Evolutionary conservation across 106 monocot species (phyloP), one percentile per base, ranked within the genome.

Genomic region (Amphibolis antarctica): DNA sequence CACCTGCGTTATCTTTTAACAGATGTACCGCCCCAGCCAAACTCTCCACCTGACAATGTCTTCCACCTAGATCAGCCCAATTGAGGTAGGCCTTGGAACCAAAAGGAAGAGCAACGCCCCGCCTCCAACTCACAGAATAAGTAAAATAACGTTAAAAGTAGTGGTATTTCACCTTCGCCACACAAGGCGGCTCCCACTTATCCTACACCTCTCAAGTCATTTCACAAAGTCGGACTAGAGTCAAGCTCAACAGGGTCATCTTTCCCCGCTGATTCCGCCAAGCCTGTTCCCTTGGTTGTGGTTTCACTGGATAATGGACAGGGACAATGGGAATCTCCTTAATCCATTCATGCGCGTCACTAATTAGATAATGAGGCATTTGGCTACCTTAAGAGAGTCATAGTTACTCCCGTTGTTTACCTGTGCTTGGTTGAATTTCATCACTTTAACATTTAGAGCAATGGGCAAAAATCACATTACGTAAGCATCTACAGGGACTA

Each of bases 301-400:
- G 82, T 79, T 86, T 82, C 74, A 64, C 76, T 82, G 79, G 86
- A 86, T 82, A 81, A 81, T 86, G 82, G 76, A 82, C 70, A 81
- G 67, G 76, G 78, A 79, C 53, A 81, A 73, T 85, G 85, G 78
- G 81, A 75, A 81, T 81, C 78, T 85, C 71, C 66, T 81, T 85
- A 79, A 85, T 82, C 84, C 77, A 84, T 82, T 79, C 78, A 78
- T 81, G 75, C 59, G 43, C 66, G 24, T 81, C 85, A 85, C 77
- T 78, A 85, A 85, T 84, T 80, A 85, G 74, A 75, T 78, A 74
- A 85, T 55, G 82, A 82, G 73, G 62, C 77, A 86, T 86, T 82
- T 86, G 77, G 59, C 82, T 82, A 86, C 76, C 86, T 86, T 82
- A 86, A 86, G 77, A 79, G 82, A 86, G 79, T 86, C 79, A 82